Evolutionary conservation across 1,139 yeast genomes (phyloP).

Genomic region (Diutina rugosa): DNA sequence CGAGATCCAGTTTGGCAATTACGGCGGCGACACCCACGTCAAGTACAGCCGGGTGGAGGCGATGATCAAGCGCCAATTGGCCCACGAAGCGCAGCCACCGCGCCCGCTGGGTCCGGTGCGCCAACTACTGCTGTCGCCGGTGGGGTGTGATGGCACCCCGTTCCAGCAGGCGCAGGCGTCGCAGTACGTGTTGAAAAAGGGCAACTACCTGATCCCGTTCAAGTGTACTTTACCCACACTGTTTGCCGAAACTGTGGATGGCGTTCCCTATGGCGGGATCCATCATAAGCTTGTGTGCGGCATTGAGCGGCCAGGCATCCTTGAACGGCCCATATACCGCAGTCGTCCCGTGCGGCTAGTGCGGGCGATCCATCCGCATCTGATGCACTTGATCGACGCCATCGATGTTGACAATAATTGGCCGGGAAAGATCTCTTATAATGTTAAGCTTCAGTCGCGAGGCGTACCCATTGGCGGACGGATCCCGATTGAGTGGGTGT

Average conservation of each 20-base stretch:
- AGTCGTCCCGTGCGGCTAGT: slow-evolving; percentile 22
- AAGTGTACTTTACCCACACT: slow-evolving; percentile 41
- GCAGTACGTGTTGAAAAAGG: slow-evolving; percentile 40
- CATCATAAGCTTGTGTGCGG: slow-evolving; percentile 41
- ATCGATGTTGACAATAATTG: slow-evolving; percentile 50
- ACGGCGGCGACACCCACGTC: neutral
- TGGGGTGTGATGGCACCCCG: slow-evolving; percentile 26
- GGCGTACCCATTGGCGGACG: slow-evolving; percentile 51
- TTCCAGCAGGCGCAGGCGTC: slow-evolving; percentile 15
- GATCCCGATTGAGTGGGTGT: slow-evolving; percentile 36
- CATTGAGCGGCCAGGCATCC: slow-evolving; percentile 37
- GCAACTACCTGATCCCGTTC: slow-evolving; percentile 60
- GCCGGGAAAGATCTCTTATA: slow-evolving; percentile 55
- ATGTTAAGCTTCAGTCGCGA: slow-evolving; percentile 39
- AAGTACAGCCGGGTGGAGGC: neutral
- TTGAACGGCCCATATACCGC: slow-evolving; percentile 20
- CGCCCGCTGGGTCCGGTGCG: neutral
- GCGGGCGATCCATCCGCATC: slow-evolving; percentile 41
- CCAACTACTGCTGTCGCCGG: neutral
- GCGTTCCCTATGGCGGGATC: slow-evolving; percentile 36
- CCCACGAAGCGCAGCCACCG: neutral
- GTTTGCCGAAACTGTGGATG: slow-evolving; percentile 30
- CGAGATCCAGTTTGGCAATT: neutral
- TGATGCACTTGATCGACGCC: slow-evolving; percentile 37
- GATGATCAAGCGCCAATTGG: neutral